Base-by-base conservation (phyloP, 768 basidiomycete species). In the Trametes punicea region DNA sequence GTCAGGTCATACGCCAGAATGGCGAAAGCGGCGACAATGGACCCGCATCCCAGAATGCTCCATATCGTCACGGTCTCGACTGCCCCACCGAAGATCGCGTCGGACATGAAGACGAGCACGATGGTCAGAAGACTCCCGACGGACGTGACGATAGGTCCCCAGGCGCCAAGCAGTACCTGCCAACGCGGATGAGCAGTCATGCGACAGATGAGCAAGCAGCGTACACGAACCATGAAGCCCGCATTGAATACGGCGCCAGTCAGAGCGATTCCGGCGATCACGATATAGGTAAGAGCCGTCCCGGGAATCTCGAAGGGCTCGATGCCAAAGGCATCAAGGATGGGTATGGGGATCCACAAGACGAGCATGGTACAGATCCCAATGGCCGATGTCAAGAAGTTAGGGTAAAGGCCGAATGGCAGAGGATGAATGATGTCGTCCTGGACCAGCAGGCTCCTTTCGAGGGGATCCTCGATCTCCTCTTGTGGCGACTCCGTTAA, bases 121-220 rank as follows among this genome's bases (percentile, higher is more conserved):
- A 96, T 95, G 5, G 94, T 94, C n/a, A 96, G 78, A n/a, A 98
- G 79, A 70, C 83, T 93, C 41, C 93, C 93, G 29, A 97, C 93
- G 2, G 90, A 92, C 8, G 85, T 84, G 39, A 93, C 81, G 38
- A 94, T 83, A 6, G 93, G 93, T 3, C 93, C 93, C 90, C 90
- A 94, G 25, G 90, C 71, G 25, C 88, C 89, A 45, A 96, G 74
- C 3, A 96, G 75, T 51, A 90, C 78, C 91, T 93, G 61, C 39
- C 45, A 27, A 57, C 6, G 51, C 50, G 9, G 13, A 9, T 62
- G 26, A 63, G 44, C 51, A 15, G 20, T 16, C 18, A 29, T 18
- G 41, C 33, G 54, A 44, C 18, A 21, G 16, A 7, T 18, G 5
- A 23, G 21, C 18, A 23, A 16, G 18, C 20, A 46, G 4, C n/a